Conservation (phyloP, 805 yeast genomes). For the Ogataea polymorpha region DNA sequence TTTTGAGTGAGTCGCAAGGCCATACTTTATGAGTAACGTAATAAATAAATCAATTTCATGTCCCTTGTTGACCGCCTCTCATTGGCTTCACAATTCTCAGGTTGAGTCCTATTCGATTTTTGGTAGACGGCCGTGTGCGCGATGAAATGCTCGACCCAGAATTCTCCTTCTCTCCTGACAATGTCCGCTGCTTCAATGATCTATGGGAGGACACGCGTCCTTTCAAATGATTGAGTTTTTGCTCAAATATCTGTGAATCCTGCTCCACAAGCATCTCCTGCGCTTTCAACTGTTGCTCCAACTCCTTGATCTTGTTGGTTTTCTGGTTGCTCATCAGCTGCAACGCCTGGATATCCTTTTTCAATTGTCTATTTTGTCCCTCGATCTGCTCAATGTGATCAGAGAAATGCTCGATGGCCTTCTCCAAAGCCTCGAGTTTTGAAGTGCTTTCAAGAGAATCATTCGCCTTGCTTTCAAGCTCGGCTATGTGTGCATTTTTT, state of each 20-base stretch:
- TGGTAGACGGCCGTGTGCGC: slow-evolving; percentile 14
- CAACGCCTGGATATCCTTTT: slow-evolving; percentile 52
- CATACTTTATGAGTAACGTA: slow-evolving; percentile 2
- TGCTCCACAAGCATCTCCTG: slow-evolving; percentile 46
- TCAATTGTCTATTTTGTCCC: slow-evolving; percentile 53
- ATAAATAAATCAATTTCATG: slow-evolving; percentile 1
- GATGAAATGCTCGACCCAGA: slow-evolving; percentile 12
- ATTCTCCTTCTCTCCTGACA: slow-evolving; percentile 17
- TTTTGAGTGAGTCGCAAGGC: slow-evolving; percentile 38
- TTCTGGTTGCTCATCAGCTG: slow-evolving; percentile 57
- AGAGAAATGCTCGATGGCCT: slow-evolving; percentile 53
- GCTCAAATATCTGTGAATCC: slow-evolving; percentile 50
- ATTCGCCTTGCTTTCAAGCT: slow-evolving; percentile 12
- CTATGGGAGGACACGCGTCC: slow-evolving; percentile 26
- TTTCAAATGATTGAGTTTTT: slow-evolving; percentile 33
- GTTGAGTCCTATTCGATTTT: slow-evolving; percentile 45
- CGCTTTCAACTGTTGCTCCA: slow-evolving; percentile 49
- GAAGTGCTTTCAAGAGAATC: slow-evolving; percentile 24
- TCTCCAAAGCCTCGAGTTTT: slow-evolving; percentile 52
- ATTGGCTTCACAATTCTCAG: slow-evolving; percentile 52
- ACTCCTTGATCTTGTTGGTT: slow-evolving; percentile 50
- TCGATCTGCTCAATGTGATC: slow-evolving; percentile 61
- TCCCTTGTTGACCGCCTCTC: slow-evolving; percentile 26
- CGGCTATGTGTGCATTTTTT: slow-evolving; percentile 17
- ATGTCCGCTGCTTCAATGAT: slow-evolving; percentile 4